Evolutionary conservation across 805 yeast genomes (phyloP).

Genomic region (Candida succiphila): DNA sequence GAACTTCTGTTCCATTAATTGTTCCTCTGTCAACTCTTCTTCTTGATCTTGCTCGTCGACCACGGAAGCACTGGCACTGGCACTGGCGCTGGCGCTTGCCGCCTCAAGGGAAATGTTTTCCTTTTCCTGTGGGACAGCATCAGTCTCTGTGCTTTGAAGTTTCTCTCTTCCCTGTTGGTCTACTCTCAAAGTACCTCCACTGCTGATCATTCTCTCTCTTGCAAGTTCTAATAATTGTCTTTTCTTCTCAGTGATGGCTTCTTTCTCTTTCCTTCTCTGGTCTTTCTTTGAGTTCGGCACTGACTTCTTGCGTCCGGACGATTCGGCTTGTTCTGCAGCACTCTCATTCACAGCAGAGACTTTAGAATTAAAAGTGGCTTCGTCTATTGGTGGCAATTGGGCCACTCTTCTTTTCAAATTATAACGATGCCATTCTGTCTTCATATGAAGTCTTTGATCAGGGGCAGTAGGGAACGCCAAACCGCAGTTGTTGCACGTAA

Average conservation of each 20-base stretch:
- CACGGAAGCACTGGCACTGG: slow-evolving; percentile 5
- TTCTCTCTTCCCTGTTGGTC: slow-evolving; percentile 17
- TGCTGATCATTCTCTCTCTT: slow-evolving; percentile 27
- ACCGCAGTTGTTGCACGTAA: slow-evolving; percentile 84
- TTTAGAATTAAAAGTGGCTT: slow-evolving; percentile 17
- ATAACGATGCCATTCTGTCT: slow-evolving; percentile 96
- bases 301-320: slow-evolving; percentile 7
- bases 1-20: slow-evolving; percentile 33
- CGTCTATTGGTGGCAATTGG: slow-evolving; percentile 53
- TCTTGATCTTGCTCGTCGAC: slow-evolving; percentile 2
- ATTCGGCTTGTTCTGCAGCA: slow-evolving; percentile 14
- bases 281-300: slow-evolving; percentile 37
- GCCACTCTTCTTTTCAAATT: slow-evolving; percentile 92
- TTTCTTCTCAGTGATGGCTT: slow-evolving; percentile 38
- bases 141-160: slow-evolving; percentile 6
- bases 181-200: slow-evolving; percentile 15
- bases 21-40: slow-evolving; percentile 28
- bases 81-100: slow-evolving; percentile 1
- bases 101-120: slow-evolving; percentile 4
- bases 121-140: slow-evolving; percentile 10
- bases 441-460: slow-evolving; percentile 88
- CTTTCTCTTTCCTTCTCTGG: slow-evolving; percentile 38
- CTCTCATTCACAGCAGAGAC: slow-evolving; percentile 11
- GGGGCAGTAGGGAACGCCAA: slow-evolving; percentile 76
- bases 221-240: slow-evolving; percentile 38